Evolutionary conservation across 108 stramenopile species (phyloP).

Genomic region (Seminavis robusta): DNA sequence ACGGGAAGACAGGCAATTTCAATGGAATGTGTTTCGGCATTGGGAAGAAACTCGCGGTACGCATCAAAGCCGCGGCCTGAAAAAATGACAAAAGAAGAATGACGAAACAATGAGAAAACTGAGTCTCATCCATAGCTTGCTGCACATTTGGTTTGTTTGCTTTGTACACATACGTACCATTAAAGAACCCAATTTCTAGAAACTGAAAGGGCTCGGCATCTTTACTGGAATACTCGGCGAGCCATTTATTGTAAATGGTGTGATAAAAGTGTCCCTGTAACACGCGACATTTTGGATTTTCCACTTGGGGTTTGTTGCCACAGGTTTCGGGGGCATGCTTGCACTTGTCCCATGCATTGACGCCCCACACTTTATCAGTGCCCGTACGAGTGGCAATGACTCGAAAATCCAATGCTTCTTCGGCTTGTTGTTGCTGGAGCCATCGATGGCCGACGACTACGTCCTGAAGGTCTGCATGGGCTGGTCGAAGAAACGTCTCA

Average conservation of each 20-base stretch:
- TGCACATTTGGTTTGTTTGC: neutral
- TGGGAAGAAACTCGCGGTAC: conserved; percentile 35
- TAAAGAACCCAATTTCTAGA: conserved; percentile 55
- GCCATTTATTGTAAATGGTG: conserved; percentile 51
- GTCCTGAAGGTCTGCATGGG: too few relatives aligned
- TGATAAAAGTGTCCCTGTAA: conserved; percentile 64
- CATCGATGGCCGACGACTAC: too few relatives aligned
- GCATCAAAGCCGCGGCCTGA: conserved; percentile 20
- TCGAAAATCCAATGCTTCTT: too few relatives aligned
- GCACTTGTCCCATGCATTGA: neutral
- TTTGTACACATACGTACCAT: conserved; percentile 34
- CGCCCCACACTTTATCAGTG: conserved; percentile 1
- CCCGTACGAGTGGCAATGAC: too few relatives aligned
- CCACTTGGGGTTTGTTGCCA: neutral
- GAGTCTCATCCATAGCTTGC: neutral
- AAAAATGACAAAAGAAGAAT: neutral
- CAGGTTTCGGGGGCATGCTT: neutral
- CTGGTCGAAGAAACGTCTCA: too few relatives aligned
- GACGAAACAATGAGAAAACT: neutral
- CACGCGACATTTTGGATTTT: conserved; percentile 13
- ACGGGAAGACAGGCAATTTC: conserved; percentile 48
- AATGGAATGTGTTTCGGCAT: conserved; percentile 43
- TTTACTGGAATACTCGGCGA: conserved; percentile 14
- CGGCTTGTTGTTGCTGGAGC: too few relatives aligned
- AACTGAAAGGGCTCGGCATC: conserved; percentile 54